A percentile compares a stretch with the other conserved stretches of the same genome.
Conservation (phyloP, 352 stramenopile genomes). For the Phytophthora europaea region DNA sequence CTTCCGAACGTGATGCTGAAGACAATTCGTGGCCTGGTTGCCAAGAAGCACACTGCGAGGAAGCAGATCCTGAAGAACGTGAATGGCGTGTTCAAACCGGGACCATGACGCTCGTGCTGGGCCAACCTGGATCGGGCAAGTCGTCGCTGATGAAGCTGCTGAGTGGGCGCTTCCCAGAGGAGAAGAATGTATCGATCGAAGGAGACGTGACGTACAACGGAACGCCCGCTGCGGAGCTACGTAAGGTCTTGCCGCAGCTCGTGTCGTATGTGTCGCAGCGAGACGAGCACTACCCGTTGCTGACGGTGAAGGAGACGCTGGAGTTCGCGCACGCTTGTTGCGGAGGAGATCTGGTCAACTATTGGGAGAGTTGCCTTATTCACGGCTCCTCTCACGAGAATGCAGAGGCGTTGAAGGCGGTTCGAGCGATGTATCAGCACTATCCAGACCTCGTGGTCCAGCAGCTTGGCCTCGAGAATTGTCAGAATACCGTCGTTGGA, state of each 20-base stretch:
- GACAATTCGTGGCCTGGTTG: background rate
- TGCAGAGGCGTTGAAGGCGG: conserved; percentile 11
- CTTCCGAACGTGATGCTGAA: conserved; percentile 14
- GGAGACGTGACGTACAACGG: conserved; percentile 29
- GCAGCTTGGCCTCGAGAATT: conserved; percentile 24
- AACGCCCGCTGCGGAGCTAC: background rate
- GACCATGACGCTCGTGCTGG: conserved; percentile 24
- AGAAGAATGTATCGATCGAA: conserved; percentile 20
- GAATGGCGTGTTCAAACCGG: conserved; percentile 22
- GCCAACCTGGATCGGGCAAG: conserved; percentile 29
- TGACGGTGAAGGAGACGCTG: conserved; percentile 24
- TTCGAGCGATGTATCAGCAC: conserved; percentile 21
- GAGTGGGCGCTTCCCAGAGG: conserved; percentile 11
- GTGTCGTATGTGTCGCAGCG: conserved; percentile 25
- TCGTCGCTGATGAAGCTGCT: conserved; percentile 34
- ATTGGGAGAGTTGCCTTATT: conserved; percentile 10
- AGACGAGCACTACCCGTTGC: conserved; percentile 21
- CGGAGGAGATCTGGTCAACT: conserved; percentile 15
- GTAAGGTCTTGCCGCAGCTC: conserved; percentile 14
- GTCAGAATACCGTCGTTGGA: conserved; percentile 28
- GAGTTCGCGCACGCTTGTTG: conserved; percentile 23
- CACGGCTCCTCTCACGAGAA: conserved; percentile 18
- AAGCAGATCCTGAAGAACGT: conserved; percentile 25
- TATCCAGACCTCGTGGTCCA: conserved; percentile 21
- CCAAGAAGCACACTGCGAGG: conserved; percentile 4